phyloP scores from a whole-genome alignment of 768 basidiomycete species.

The Lactarius hatsudake region DNA sequence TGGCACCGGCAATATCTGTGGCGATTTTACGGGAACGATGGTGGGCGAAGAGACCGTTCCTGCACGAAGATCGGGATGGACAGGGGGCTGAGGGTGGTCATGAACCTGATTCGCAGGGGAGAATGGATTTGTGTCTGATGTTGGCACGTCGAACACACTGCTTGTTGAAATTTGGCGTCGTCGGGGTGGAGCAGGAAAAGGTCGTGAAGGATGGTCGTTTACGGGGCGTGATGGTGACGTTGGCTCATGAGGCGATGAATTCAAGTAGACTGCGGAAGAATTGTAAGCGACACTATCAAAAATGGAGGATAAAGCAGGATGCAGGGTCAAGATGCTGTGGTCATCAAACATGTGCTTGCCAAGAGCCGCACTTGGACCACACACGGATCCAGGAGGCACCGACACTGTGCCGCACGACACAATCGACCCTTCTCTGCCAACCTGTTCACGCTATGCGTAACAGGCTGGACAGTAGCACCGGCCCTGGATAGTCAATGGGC shows the following conservation, averaged over 20 bases:
- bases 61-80: constrained; percentile 23
- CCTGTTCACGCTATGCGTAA: neutral
- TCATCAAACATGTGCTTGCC: neutral
- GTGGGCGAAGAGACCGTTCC: constrained; percentile 21
- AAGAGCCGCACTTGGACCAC: neutral
- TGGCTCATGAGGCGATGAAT: constrained; percentile 11
- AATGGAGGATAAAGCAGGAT: neutral
- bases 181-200: constrained; percentile 18
- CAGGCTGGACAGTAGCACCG: neutral
- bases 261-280: constrained; percentile 7
- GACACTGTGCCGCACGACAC: neutral
- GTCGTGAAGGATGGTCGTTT: constrained; percentile 18
- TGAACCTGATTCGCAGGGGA: constrained; percentile 9
- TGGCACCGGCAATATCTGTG: neutral
- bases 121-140: constrained; percentile 28
- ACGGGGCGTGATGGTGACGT: constrained; percentile 19
- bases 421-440: neutral
- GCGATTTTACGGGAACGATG: constrained; percentile 14
- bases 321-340: neutral
- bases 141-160: constrained; percentile 24
- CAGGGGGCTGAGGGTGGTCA: constrained; percentile 22
- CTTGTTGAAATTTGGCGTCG: constrained; percentile 23
- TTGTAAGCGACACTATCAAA: neutral
- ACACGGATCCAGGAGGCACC: neutral
- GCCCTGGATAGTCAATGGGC: neutral